Conservation (phyloP, 2,329 filamentous ascomycete species). For the Akanthomyces muscarius region DNA sequence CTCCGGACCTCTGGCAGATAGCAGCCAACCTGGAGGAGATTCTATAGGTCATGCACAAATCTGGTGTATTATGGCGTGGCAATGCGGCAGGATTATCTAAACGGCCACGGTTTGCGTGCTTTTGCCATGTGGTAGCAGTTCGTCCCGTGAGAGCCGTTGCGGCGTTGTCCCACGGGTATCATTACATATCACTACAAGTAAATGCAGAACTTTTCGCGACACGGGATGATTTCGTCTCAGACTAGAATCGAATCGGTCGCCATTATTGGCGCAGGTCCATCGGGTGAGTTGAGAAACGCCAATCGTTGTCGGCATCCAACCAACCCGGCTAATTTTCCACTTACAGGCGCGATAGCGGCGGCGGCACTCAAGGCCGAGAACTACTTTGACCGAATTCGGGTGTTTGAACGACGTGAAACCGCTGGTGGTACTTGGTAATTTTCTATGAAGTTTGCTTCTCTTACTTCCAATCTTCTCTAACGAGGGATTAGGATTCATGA, state of each 20-base stretch:
- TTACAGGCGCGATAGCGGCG: constrained; percentile 43
- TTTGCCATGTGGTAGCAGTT: neutral
- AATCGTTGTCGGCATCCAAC: neutral
- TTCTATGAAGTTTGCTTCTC: neutral
- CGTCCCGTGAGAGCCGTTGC: neutral
- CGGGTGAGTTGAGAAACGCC: constrained; percentile 29
- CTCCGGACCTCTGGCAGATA: neutral
- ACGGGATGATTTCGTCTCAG: constrained; percentile 13
- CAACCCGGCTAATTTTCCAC: neutral
- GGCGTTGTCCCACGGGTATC: neutral
- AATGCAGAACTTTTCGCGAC: neutral
- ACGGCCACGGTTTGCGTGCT: neutral
- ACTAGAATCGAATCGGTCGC: constrained; percentile 36
- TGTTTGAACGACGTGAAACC: constrained; percentile 41
- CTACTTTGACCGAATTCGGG: constrained; percentile 38
- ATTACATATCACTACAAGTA: neutral
- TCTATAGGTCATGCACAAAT: neutral
- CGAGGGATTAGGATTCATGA: constrained; percentile 46
- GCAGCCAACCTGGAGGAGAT: neutral
- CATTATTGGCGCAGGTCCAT: constrained; percentile 41
- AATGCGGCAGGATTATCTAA: constrained; percentile 3
- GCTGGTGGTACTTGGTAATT: constrained; percentile 43
- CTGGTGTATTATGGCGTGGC: neutral
- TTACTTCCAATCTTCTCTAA: neutral
- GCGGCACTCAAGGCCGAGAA: constrained; percentile 44